Base-by-base conservation (phyloP, 192 early-diverging fungal species). In the Funneliformis mosseae region DNA sequence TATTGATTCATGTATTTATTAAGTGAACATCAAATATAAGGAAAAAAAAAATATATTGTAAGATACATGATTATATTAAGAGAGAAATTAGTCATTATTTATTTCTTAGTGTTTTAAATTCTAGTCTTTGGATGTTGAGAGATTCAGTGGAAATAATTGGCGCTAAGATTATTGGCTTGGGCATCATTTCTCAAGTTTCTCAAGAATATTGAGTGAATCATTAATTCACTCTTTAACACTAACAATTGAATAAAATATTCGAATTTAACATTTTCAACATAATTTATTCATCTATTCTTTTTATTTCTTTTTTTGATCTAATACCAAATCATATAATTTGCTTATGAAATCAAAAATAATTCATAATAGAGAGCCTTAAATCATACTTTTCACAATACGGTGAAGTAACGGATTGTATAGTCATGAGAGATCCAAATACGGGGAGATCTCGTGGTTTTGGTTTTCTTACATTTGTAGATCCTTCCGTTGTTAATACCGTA, bases 361-460 rank as follows among this genome's bases (percentile, higher is more conserved):
- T 85, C 41, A 61, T 79, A 66, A 81, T 88, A 96, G 90, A 94
- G 78, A 89, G 89, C 81, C 71, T 95, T 80, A 87, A 88, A 45
- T 69, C 83, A 73, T 94, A 91, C 82, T 95, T 95, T 85, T 84
- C 89, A 42, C 84, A 89, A 55, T 95, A 89, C 87, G 94, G 94
- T 48, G 87, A 90, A 79, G 85, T 95, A 39, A 81, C 85, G n/a
- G 91, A 94, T 62, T 92, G 91, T 78, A 86, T 92, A 77, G 91
- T 95, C 8, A 95, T 95, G 94, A 89, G 89, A 74, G 94, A 94
- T 69, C 85, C 88, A 1, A 80, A 84, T 25, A 93, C 93, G 12
- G 85, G 86, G 48, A 88, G 89, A 28, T 94, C 93, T 38, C 86
- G 94, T 66, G 93, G 94, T 10, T 94, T 95, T 89, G 92, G 90